These are phyloP conservation scores for Exophiala mesophila DNA, from an alignment of 2,329 filamentous ascomycete species.

Conservation along the genomic window DNA sequence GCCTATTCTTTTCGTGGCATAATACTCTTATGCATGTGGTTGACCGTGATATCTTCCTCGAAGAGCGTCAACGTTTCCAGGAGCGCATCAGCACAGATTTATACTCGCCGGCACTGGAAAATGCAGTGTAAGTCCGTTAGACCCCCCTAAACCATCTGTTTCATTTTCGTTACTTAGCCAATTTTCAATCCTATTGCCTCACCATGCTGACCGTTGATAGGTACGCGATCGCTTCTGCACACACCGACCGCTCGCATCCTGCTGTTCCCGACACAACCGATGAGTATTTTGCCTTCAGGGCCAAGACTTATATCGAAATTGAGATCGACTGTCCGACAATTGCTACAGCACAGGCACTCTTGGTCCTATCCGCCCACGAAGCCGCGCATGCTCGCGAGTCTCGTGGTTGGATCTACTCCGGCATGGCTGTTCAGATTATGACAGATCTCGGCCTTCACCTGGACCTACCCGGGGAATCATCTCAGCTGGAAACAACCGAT, in stretches of 20 bases:
- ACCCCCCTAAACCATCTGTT: too few relatives aligned
- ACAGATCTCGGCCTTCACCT: constrained; percentile 41
- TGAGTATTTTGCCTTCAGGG: constrained; percentile 30
- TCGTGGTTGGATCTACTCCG: constrained; percentile 44
- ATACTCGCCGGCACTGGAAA: constrained; percentile 39
- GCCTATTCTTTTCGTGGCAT: constrained; percentile 47
- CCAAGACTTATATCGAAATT: constrained; percentile 43
- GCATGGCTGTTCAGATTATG: constrained; percentile 44
- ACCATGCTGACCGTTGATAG: background rate
- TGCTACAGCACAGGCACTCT: constrained; percentile 46
- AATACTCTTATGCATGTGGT: constrained; percentile 44
- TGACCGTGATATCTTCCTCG: constrained; percentile 39
- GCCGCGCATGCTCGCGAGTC: constrained; percentile 41
- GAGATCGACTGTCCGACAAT: constrained; percentile 46
- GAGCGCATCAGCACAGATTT: constrained; percentile 34
- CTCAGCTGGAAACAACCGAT: constrained; percentile 2
- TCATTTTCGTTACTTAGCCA: too few relatives aligned
- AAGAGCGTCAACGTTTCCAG: constrained; percentile 1
- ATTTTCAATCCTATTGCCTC: background rate
- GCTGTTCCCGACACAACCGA: background rate
- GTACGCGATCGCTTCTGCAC: background rate
- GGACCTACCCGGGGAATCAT: constrained; percentile 30
- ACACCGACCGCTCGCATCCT: background rate
- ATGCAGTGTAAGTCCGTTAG: constrained; percentile 38
- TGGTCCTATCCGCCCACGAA: constrained; percentile 44